phyloP scores from a whole-genome alignment of 352 stramenopile species.

The Globisporangium yorkense region DNA sequence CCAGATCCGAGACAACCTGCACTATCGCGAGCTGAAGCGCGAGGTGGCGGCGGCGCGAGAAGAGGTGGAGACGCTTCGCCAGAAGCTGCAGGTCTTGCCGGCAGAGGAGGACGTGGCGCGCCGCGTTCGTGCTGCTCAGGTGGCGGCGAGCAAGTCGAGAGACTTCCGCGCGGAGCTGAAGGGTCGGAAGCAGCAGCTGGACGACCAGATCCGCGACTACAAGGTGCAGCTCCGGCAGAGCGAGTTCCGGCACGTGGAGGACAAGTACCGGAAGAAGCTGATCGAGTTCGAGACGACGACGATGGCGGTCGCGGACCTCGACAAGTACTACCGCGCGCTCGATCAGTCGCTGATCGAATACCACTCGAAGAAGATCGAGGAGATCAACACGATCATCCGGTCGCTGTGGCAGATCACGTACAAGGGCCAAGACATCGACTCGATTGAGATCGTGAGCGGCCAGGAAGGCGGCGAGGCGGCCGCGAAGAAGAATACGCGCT shows the following conservation, averaged over 20 bases:
- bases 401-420: constrained; percentile 99
- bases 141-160: constrained; percentile 19
- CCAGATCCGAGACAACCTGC: constrained; percentile 74
- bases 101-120: constrained; percentile 41
- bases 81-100: constrained; percentile 50
- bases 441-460: constrained; percentile 96
- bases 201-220: constrained; percentile 48
- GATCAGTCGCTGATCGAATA: constrained; percentile 97
- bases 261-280: constrained; percentile 90
- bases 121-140: constrained; percentile 29
- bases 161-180: constrained; percentile 32
- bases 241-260: constrained; percentile 93
- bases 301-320: constrained; percentile 94
- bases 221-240: constrained; percentile 45
- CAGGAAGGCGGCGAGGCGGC: constrained; percentile 65
- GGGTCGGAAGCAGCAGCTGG: constrained; percentile 51
- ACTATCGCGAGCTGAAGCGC: constrained; percentile 49
- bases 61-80: constrained; percentile 29
- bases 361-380: constrained; percentile 97
- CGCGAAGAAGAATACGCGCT: constrained; percentile 50
- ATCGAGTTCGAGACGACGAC: constrained; percentile 96
- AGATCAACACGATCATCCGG: constrained; percentile 99
- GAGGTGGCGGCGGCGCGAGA: constrained; percentile 35
- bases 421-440: constrained; percentile 99
- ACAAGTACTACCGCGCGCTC: constrained; percentile 95